phyloP scores from a whole-genome alignment of 202 grass and related monocot species.

The Musa balbisiana region DNA sequence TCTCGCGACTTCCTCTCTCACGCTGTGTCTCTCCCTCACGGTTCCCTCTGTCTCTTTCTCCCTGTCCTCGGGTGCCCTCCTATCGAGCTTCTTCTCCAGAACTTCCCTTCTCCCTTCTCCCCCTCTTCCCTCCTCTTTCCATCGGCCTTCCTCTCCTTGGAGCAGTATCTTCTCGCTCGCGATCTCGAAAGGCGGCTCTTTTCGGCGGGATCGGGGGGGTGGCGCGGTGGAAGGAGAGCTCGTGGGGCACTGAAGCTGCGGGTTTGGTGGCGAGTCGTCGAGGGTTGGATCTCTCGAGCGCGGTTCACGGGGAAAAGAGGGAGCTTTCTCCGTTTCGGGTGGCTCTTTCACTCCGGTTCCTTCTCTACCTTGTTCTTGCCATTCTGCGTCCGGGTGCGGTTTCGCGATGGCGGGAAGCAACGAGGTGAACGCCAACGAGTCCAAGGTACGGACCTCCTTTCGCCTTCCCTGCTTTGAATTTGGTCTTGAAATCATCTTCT shows the following conservation, averaged over 20 bases:
- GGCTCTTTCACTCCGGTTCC: background rate
- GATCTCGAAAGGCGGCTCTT: background rate
- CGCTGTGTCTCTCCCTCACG: background rate
- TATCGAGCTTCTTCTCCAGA: slow-evolving; percentile 1
- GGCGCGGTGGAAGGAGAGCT: background rate
- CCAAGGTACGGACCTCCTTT: slow-evolving; percentile 36
- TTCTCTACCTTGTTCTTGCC: background rate
- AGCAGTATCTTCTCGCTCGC: background rate
- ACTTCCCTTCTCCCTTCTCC: slow-evolving; percentile 8
- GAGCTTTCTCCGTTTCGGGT: slow-evolving; percentile 21
- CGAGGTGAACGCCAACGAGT: slow-evolving; percentile 98
- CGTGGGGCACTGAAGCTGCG: slow-evolving; percentile 14
- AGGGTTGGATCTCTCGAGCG: slow-evolving; percentile 1
- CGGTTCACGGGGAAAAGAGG: slow-evolving; percentile 30
- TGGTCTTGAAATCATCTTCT: background rate
- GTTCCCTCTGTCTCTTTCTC: slow-evolving; percentile 2
- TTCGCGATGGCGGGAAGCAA: slow-evolving; percentile 86
- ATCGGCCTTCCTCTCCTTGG: background rate
- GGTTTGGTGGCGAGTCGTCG: background rate
- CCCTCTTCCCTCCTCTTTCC: background rate
- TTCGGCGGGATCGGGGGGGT: background rate
- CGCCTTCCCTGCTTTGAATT: background rate
- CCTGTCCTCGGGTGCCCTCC: slow-evolving; percentile 9
- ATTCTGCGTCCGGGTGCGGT: background rate
- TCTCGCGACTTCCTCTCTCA: background rate